Conservation (phyloP, 352 stramenopile species). For the Pythium diclinum region DNA sequence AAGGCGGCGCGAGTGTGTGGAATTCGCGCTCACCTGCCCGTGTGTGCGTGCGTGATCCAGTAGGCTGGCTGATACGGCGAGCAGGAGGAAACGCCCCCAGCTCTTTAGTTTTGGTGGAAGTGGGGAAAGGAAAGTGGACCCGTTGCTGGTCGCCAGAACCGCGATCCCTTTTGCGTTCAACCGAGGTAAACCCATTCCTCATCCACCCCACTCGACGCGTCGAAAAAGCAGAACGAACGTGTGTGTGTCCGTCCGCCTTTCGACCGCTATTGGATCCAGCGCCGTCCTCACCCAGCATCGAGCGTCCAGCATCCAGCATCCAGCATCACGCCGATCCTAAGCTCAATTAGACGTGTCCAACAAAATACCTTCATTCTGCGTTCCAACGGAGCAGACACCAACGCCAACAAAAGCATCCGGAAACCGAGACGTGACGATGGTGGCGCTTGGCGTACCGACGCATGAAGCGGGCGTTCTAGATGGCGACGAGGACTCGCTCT, state of each 20-base stretch:
- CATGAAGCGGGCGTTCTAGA: neutral
- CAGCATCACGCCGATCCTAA: conserved; percentile 6
- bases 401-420: conserved; percentile 5
- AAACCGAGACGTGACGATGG: conserved; percentile 13
- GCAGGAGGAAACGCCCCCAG: neutral
- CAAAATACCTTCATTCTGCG: conserved; percentile 19
- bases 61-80: conserved; percentile 1
- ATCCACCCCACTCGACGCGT: neutral
- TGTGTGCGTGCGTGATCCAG: neutral
- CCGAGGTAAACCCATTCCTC: neutral
- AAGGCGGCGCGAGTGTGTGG: neutral
- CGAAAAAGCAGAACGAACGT: neutral
- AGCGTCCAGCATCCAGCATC: neutral
- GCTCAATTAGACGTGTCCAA: neutral
- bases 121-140: neutral
- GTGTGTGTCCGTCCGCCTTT: neutral
- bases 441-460: conserved; percentile 11
- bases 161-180: neutral
- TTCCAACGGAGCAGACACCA: neutral
- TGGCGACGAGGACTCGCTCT: neutral
- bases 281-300: neutral
- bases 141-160: neutral
- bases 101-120: neutral
- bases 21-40: neutral
- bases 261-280: neutral